A percentile compares a stretch with the other conserved stretches of the same genome.
phyloP scores from a whole-genome alignment of 1,284 basidiomycete genomes.

The Mycena sp. region DNA sequence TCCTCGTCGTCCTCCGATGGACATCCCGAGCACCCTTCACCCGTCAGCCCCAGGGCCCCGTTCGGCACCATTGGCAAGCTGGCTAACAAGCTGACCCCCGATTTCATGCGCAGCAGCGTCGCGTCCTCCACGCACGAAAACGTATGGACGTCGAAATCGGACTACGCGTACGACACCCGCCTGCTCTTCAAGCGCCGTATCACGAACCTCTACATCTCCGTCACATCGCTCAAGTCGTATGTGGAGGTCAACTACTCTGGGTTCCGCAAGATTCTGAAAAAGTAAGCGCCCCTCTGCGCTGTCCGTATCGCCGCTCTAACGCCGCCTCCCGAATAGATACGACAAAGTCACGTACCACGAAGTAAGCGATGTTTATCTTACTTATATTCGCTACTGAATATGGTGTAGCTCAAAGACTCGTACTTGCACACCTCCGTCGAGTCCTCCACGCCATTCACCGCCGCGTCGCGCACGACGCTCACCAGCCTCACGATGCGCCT shows the following conservation, averaged over 20 bases:
- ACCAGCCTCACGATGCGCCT: conserved; percentile 71
- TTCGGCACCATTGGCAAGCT: conserved; percentile 48
- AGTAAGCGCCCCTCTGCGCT: conserved; percentile 59
- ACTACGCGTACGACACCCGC: conserved; percentile 90
- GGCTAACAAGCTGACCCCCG: conserved; percentile 55
- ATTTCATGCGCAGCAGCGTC: conserved; percentile 58
- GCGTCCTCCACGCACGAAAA: conserved; percentile 55
- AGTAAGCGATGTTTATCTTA: conserved; percentile 43
- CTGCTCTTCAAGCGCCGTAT: conserved; percentile 94
- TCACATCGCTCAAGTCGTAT: conserved; percentile 91
- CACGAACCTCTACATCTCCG: conserved; percentile 85
- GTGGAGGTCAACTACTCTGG: conserved; percentile 95
- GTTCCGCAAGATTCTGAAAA: conserved; percentile 97
- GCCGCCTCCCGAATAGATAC: conserved; percentile 61
- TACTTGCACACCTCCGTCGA: conserved; percentile 88
- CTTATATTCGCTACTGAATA: conserved; percentile 11
- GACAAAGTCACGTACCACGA: conserved; percentile 93
- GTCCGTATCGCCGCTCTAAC: conserved; percentile 8
- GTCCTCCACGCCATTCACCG: conserved; percentile 73
- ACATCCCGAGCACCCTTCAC: conserved; percentile 23
- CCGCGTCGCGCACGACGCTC: conserved; percentile 70
- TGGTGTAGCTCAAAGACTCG: conserved; percentile 74
- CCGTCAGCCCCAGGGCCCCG: conserved; percentile 46
- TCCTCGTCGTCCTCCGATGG: conserved; percentile 32
- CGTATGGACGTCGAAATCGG: conserved; percentile 85